Base-by-base conservation (phyloP, 2,329 filamentous ascomycete genomes). In the Exophiala calicioides region DNA sequence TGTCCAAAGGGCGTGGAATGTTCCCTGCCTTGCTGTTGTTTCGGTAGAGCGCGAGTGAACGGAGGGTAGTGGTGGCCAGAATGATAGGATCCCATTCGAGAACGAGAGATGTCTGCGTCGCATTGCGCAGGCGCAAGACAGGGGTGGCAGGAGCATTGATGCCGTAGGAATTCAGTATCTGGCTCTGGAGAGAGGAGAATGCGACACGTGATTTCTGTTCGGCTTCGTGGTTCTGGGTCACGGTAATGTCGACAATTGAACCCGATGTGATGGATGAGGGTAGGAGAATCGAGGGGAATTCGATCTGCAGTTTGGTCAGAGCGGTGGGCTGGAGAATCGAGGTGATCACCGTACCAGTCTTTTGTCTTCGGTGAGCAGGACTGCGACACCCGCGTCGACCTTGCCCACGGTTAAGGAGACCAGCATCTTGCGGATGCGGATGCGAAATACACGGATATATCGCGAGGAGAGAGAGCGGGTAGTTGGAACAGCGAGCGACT, bases 401-500 rank as follows among this genome's bases (percentile, higher is more conserved):
- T 98, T 98, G 77, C 93, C 93, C 71, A 98, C 93, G 39, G 91
- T 97, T 66, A 98, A 80, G 58, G 93, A 97, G 72, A 98, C 88
- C 65, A 97, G 80, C 93, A 98, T 97, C 39, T 67, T 78, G 60
- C n/a, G 7, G 32, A 18, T 15, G 21, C 5, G 29, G 30, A 37
- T 37, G 16, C 6, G 6, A 9, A 15, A 27, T 27, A 7, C 7
- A 7, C 24, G 4, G 31, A 33, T 9, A 33, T 33, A 4, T 33
- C 15, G 4, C 21, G 3, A n/a, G 9, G 2, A 27, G 19, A n/a
- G 19, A 29, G n/a, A 34, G 5, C 12, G 30, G n/a, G n/a, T n/a
- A n/a, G n/a, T 31, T 18, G 18, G n/a, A 30, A 33, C 21, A 47
- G 16, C 7, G 44, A 33, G 27, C 31, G 29, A 34, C 19, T 40